Base-by-base conservation (phyloP, 1,284 basidiomycete species). In the Neotropicomus parvogracilis region DNA sequence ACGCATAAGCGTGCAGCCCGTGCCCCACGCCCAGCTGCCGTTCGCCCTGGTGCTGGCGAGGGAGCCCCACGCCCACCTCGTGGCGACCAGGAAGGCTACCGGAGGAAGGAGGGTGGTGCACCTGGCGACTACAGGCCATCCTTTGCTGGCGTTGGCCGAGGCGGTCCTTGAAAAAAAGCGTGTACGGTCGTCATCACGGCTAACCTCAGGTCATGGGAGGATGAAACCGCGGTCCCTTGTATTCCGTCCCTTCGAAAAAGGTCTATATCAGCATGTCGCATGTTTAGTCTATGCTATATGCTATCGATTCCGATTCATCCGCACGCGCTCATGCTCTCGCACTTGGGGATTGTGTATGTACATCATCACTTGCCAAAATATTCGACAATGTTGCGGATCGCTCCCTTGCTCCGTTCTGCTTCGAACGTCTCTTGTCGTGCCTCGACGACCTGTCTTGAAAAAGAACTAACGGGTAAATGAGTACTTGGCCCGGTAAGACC, bases 1-100 rank as follows among this genome's bases (percentile, higher is more conserved):
- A 97, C 94, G 59, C 91, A 95, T 82, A 95, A 95, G 81, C 95
- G 93, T 78, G 88, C 89, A 53, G 86, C 70, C 60, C 91, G 81
- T 71, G 81, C 79, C 54, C 78, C 77, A 60, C 85, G 83, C 60
- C 88, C 87, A 34, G 85, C 88, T 44, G 66, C 73, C 54, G 79
- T 85, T 56, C 88, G 90, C 59, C 77, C 77, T 42, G 78, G 79
- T 48, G 79, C 70, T 53, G 75, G 79, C 49, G 82, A 78, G 50
- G 83, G 88, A 65, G 82, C 86, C 28, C 91, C 93, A 79, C 88
- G 91, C 57, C 77, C 89, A 46, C 90, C 91, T 63, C 87, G 92
- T 59, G 85, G 85, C 42, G 89, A 93, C 72, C 82, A 91, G 63
- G 92, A 94, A 45, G 91, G 89, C 65, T 94, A 95, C 79, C 81